Evolutionary conservation across 1,284 basidiomycete genomes (phyloP).

Genomic region (Pascua sp.): DNA sequence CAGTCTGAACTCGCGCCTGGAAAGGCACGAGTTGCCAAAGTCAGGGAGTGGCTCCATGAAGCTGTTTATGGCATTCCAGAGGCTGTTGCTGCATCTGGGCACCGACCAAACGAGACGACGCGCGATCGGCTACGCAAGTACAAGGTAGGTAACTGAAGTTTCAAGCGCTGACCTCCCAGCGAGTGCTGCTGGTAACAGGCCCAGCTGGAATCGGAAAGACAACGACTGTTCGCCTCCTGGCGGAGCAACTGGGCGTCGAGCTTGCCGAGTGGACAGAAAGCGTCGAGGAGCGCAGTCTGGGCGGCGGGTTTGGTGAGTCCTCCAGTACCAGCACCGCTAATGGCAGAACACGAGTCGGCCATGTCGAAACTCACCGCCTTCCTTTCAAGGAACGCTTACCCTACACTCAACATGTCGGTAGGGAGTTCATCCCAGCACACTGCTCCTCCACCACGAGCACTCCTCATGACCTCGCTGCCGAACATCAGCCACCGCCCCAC

Average conservation of each 20-base stretch:
- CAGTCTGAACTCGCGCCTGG: constrained; percentile 84
- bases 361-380: constrained; percentile 75
- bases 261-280: constrained; percentile 75
- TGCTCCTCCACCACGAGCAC: constrained; percentile 48
- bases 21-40: constrained; percentile 77
- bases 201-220: constrained; percentile 91
- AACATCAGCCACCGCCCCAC: constrained; percentile 77
- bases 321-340: not conserved
- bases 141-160: constrained; percentile 55
- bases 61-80: constrained; percentile 60
- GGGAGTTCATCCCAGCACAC: constrained; percentile 27
- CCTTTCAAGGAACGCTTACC: constrained; percentile 63
- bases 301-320: constrained; percentile 30
- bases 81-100: constrained; percentile 17
- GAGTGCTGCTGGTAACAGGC: constrained; percentile 80
- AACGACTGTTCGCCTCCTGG: constrained; percentile 70
- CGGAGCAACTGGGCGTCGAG: constrained; percentile 71
- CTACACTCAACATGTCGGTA: constrained; percentile 59
- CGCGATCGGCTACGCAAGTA: constrained; percentile 68
- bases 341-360: constrained; percentile 58
- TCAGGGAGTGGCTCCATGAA: constrained; percentile 79
- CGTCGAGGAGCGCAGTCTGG: constrained; percentile 44
- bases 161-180: constrained; percentile 51
- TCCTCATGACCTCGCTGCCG: constrained; percentile 88
- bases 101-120: constrained; percentile 26